Conservation (phyloP, 2,329 filamentous ascomycete genomes). For the Microcyclosporella mali region DNA sequence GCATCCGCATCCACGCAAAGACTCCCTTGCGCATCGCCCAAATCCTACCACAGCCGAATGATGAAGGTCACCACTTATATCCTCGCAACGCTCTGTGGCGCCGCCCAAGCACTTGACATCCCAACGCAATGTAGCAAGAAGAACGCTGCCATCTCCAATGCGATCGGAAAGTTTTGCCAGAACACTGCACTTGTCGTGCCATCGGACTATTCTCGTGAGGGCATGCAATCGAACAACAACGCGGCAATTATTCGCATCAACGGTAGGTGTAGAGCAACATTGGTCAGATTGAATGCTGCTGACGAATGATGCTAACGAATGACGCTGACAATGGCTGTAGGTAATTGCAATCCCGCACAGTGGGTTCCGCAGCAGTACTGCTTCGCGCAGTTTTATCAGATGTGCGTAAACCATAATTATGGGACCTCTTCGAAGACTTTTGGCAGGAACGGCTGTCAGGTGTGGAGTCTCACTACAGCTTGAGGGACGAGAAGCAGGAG, state of each 20-base stretch:
- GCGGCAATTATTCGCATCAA: background rate
- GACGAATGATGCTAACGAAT: background rate
- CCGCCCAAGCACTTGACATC: background rate
- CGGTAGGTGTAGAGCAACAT: background rate
- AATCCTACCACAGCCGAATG: too few relatives aligned
- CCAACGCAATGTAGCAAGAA: background rate
- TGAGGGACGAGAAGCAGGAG: too few relatives aligned
- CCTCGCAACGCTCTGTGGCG: background rate
- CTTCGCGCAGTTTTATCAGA: conserved; percentile 13
- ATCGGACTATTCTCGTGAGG: conserved; percentile 1
- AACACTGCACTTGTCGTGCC: conserved; percentile 3
- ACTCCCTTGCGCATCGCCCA: too few relatives aligned
- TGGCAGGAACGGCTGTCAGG: conserved; percentile 14
- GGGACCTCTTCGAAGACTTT: background rate
- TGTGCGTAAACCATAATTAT: conserved; percentile 8
- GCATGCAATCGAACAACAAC: background rate
- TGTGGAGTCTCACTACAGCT: conserved; percentile 3
- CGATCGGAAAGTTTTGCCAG: conserved; percentile 7
- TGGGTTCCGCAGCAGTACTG: conserved; percentile 20
- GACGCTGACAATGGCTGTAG: too few relatives aligned
- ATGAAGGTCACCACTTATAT: background rate
- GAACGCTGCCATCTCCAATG: conserved; percentile 1
- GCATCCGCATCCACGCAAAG: too few relatives aligned
- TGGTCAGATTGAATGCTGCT: background rate
- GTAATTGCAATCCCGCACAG: conserved; percentile 9